Evolutionary conservation across 2,329 filamentous ascomycete species (phyloP).

Genomic region (Talaromyces funiculosus): DNA sequence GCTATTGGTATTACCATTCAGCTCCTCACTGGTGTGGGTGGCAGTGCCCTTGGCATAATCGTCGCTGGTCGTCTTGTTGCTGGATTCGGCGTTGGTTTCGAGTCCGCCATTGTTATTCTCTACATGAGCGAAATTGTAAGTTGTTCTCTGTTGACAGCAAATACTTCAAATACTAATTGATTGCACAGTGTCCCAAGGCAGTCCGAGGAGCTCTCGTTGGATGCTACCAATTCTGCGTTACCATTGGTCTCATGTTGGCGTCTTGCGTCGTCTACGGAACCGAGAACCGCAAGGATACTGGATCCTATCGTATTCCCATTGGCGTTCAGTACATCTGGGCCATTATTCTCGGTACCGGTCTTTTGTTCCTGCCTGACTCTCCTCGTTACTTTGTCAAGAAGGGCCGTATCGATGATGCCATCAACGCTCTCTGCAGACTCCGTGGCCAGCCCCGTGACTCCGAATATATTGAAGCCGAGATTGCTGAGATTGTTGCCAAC

Average conservation of each 20-base stretch:
- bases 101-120: slow-evolving; percentile 72
- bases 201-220: slow-evolving; percentile 75
- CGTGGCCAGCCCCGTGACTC: slow-evolving; percentile 70
- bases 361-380: slow-evolving; percentile 75
- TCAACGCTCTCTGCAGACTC: slow-evolving; percentile 57
- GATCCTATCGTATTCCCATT: slow-evolving; percentile 75
- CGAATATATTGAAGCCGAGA: slow-evolving; percentile 69
- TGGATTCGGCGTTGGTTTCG: slow-evolving; percentile 73
- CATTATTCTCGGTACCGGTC: slow-evolving; percentile 64
- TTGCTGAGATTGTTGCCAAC: slow-evolving; percentile 86
- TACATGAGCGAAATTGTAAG: slow-evolving; percentile 76
- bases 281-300: slow-evolving; percentile 55
- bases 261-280: slow-evolving; percentile 69
- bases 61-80: slow-evolving; percentile 69
- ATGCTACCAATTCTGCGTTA: slow-evolving; percentile 79
- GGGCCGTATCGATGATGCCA: slow-evolving; percentile 61
- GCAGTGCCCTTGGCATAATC: slow-evolving; percentile 53
- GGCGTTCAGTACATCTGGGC: slow-evolving; percentile 76
- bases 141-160: neutral
- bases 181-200: slow-evolving; percentile 50
- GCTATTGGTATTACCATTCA: slow-evolving; percentile 63
- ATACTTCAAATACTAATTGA: neutral
- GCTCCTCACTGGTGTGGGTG: slow-evolving; percentile 51
- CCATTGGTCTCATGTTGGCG: slow-evolving; percentile 70
- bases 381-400: slow-evolving; percentile 81